These are phyloP conservation scores for Rhododendron henanense DNA, from an alignment of 148 eudicot genomes.

Conservation along the genomic window DNA sequence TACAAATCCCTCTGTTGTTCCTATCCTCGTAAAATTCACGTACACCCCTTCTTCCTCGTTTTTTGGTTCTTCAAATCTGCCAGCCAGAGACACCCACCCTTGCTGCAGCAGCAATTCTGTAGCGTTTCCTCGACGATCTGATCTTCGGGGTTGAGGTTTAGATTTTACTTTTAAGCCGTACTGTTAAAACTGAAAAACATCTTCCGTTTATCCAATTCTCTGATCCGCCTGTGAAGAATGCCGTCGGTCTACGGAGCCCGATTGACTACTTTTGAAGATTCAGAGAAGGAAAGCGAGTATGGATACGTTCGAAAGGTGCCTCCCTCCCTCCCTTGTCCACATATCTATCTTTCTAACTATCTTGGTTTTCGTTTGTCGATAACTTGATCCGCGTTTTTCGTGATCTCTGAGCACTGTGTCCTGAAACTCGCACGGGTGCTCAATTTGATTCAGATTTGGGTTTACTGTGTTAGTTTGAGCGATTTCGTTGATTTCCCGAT, in stretches of 20 bases:
- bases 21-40: conserved; percentile 7
- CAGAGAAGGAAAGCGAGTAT: conserved; percentile 99
- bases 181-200: not conserved
- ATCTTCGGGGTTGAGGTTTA: not conserved
- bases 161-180: not conserved
- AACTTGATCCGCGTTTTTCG: not conserved
- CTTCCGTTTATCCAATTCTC: not conserved
- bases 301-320: conserved; percentile 94
- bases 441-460: not conserved
- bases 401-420: not conserved
- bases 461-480: not conserved
- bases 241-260: conserved; percentile 80
- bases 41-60: not conserved
- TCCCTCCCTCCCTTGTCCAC: not conserved
- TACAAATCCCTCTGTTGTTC: not conserved
- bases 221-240: conserved; percentile 41
- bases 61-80: conserved; percentile 10
- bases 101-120: not conserved
- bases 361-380: not conserved
- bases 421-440: not conserved
- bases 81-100: not conserved
- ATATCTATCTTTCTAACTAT: not conserved
- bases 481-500: not conserved
- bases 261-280: conserved; percentile 88
- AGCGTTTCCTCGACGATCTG: not conserved